These are phyloP conservation scores for Collybia sp. DNA, from an alignment of 768 basidiomycete genomes.

Conservation along the genomic window DNA sequence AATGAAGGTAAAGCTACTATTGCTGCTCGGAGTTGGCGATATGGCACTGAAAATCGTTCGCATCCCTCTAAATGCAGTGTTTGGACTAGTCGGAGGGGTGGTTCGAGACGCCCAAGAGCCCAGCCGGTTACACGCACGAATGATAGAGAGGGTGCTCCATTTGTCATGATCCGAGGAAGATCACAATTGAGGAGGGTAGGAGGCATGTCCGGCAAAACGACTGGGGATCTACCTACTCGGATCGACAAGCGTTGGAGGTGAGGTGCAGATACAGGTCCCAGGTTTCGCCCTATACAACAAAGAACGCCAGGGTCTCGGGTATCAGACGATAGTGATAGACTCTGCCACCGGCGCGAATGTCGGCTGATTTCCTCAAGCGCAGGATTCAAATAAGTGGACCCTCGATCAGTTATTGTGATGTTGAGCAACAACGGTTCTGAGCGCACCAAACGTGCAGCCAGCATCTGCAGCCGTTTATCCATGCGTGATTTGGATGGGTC, in stretches of 20 bases:
- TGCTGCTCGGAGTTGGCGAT: slow-evolving; percentile 28
- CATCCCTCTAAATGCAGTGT: slow-evolving; percentile 43
- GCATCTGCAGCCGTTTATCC: slow-evolving; percentile 16
- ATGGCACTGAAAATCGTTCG: slow-evolving; percentile 27
- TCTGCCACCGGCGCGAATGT: slow-evolving; percentile 35
- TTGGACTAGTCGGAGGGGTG: slow-evolving; percentile 26
- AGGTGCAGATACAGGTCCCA: slow-evolving; percentile 23
- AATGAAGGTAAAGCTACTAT: slow-evolving; percentile 29
- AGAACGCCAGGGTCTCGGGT: slow-evolving; percentile 13
- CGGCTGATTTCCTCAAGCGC: slow-evolving; percentile 23
- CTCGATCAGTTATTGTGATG: slow-evolving; percentile 24
- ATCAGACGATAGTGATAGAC: slow-evolving; percentile 22
- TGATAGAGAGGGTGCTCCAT: slow-evolving; percentile 25
- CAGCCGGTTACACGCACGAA: slow-evolving; percentile 39
- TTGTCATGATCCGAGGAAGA: slow-evolving; percentile 24
- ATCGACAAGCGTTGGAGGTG: slow-evolving; percentile 35
- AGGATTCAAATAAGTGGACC: slow-evolving; percentile 17
- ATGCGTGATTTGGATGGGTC: slow-evolving; percentile 12
- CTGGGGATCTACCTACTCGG: slow-evolving; percentile 22
- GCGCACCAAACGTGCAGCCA: slow-evolving; percentile 32
- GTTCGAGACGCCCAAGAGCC: slow-evolving; percentile 33
- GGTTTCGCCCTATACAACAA: slow-evolving; percentile 20
- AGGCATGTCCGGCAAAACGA: slow-evolving; percentile 1
- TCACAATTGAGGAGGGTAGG: slow-evolving; percentile 17
- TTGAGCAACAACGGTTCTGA: slow-evolving; percentile 32